Evolutionary conservation across 2,329 filamentous ascomycete species (phyloP).

Genomic region (Epichloe coenophiala): DNA sequence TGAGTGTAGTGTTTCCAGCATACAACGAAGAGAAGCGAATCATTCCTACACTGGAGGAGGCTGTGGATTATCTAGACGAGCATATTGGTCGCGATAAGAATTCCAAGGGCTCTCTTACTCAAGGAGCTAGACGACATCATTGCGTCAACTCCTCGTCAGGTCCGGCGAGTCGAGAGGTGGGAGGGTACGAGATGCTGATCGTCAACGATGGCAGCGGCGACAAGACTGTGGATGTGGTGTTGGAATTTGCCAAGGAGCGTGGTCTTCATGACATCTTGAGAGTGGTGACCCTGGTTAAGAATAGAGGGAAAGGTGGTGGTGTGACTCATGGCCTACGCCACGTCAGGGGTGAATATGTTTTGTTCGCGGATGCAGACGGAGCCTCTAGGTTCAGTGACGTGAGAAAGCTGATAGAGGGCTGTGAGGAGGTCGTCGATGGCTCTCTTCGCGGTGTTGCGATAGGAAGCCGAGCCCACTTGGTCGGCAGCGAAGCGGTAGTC

Average conservation of each 20-base stretch:
- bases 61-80: slow-evolving; percentile 70
- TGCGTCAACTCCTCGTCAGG: slow-evolving; percentile 8
- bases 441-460: slow-evolving; percentile 71
- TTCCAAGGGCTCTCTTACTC: slow-evolving; percentile 12
- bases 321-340: slow-evolving; percentile 94
- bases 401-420: slow-evolving; percentile 65
- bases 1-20: slow-evolving; percentile 86
- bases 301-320: slow-evolving; percentile 87
- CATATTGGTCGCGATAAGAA: slow-evolving; percentile 48
- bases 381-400: slow-evolving; percentile 79
- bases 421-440: slow-evolving; percentile 61
- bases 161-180: slow-evolving; percentile 8
- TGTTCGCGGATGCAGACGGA: slow-evolving; percentile 94
- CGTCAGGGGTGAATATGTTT: slow-evolving; percentile 72
- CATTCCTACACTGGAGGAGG: slow-evolving; percentile 75
- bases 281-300: slow-evolving; percentile 63
- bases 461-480: slow-evolving; percentile 81
- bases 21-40: slow-evolving; percentile 88
- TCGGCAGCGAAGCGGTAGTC: slow-evolving; percentile 88
- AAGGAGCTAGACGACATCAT: slow-evolving; percentile 21
- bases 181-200: slow-evolving; percentile 84
- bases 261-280: slow-evolving; percentile 67
- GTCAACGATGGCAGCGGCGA: slow-evolving; percentile 85
- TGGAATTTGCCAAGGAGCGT: slow-evolving; percentile 65
- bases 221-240: slow-evolving; percentile 62